phyloP scores from a whole-genome alignment of 768 basidiomycete genomes.

The Saitozyma podzolica region DNA sequence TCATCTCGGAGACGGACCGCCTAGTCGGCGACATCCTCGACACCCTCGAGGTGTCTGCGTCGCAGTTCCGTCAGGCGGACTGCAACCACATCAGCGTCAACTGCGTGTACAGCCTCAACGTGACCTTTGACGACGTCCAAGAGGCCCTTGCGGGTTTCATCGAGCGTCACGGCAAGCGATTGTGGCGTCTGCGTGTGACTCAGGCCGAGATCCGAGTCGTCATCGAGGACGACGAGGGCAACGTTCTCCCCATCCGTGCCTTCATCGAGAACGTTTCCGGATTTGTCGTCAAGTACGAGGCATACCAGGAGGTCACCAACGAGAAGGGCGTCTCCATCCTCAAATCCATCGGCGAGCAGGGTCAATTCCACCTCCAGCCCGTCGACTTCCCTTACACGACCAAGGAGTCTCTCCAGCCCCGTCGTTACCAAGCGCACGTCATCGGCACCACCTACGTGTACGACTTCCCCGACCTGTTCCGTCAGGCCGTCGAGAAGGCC shows the following conservation, averaged over 20 bases:
- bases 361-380: slow-evolving; percentile 91
- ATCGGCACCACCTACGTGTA: slow-evolving; percentile 98
- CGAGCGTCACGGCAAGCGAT: slow-evolving; percentile 94
- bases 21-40: slow-evolving; percentile 91
- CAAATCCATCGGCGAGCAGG: slow-evolving; percentile 97
- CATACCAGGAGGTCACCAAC: slow-evolving; percentile 95
- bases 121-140: slow-evolving; percentile 93
- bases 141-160: slow-evolving; percentile 98
- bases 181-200: slow-evolving; percentile 97
- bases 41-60: slow-evolving; percentile 88
- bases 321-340: slow-evolving; percentile 93
- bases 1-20: slow-evolving; percentile 97
- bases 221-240: slow-evolving; percentile 91
- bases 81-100: slow-evolving; percentile 99
- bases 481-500: slow-evolving; percentile 89
- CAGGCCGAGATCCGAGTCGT: slow-evolving; percentile 95
- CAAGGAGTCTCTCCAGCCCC: slow-evolving; percentile 96
- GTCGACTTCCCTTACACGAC: slow-evolving; percentile 92
- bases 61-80: slow-evolving; percentile 85
- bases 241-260: slow-evolving; percentile 92
- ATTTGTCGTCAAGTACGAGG: slow-evolving; percentile 97
- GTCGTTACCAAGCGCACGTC: slow-evolving; percentile 97
- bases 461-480: slow-evolving; percentile 98
- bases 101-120: slow-evolving; percentile 94
- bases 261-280: slow-evolving; percentile 98